Percentiles rank a stretch among this genome's conserved stretches.
These are phyloP conservation scores for Suillus sp. DNA, from an alignment of 768 basidiomycete species.

Conservation along the genomic window DNA sequence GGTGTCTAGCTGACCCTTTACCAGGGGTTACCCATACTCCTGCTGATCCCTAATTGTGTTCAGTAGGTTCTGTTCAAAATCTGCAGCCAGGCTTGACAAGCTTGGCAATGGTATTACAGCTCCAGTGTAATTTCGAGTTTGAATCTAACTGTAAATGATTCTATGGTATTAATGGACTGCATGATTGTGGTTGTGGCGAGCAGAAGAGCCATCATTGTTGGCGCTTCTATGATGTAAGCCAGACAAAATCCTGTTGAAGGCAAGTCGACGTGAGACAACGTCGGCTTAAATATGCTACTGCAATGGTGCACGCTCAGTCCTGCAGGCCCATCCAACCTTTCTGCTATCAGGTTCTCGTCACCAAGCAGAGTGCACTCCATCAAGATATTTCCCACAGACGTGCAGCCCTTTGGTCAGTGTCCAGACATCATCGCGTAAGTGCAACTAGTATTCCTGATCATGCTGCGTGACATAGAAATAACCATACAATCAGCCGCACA, in stretches of 20 bases:
- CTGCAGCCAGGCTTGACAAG: too few species aligned
- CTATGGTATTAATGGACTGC: too few species aligned
- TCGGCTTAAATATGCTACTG: conserved; percentile 48
- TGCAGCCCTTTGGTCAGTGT: conserved; percentile 59
- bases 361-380: conserved; percentile 70
- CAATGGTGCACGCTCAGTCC: conserved; percentile 71
- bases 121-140: too few species aligned
- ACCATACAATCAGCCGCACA: conserved; percentile 50
- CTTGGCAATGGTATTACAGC: too few species aligned
- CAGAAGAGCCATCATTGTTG: too few species aligned
- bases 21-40: too few species aligned
- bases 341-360: conserved; percentile 70
- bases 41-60: too few species aligned
- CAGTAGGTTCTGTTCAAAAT: too few species aligned
- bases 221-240: neutral
- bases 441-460: conserved; percentile 12
- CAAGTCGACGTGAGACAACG: neutral
- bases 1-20: too few species aligned
- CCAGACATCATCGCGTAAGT: conserved; percentile 67
- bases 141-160: too few species aligned
- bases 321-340: conserved; percentile 55
- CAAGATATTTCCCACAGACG: conserved; percentile 67
- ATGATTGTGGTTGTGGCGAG: too few species aligned
- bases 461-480: conserved; percentile 17
- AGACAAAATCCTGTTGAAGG: neutral